Evolutionary conservation across 2,329 filamentous ascomycete species (phyloP).

Genomic region (Corynespora cassiicola): DNA sequence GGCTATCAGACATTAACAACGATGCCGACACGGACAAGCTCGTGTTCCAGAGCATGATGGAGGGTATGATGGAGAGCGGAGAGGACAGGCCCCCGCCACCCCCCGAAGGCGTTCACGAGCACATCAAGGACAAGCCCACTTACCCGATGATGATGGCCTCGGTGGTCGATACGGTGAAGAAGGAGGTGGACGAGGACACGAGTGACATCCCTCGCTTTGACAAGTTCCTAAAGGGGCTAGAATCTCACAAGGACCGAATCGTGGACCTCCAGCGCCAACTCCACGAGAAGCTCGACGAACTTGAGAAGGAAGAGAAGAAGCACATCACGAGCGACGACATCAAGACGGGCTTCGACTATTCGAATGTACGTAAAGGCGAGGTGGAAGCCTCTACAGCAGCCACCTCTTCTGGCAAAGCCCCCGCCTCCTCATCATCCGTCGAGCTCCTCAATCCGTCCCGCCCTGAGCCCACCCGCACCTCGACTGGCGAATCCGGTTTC

Average conservation of each 20-base stretch:
- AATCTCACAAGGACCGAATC: slow-evolving; percentile 79
- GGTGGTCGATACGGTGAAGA: slow-evolving; percentile 92
- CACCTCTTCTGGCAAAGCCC: slow-evolving; percentile 34
- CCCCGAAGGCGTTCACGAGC: slow-evolving; percentile 79
- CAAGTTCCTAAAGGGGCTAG: slow-evolving; percentile 80
- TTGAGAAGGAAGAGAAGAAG: slow-evolving; percentile 82
- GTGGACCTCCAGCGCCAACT: slow-evolving; percentile 78
- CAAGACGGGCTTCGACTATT: slow-evolving; percentile 89
- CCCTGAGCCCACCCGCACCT: slow-evolving; percentile 43
- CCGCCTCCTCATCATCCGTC: slow-evolving; percentile 47
- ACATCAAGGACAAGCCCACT: slow-evolving; percentile 76
- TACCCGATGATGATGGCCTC: slow-evolving; percentile 99
- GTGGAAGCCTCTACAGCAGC: slow-evolving; percentile 29
- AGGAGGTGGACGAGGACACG: slow-evolving; percentile 76
- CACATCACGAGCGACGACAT: slow-evolving; percentile 96
- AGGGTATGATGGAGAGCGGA: slow-evolving; percentile 67
- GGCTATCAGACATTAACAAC: slow-evolving; percentile 28
- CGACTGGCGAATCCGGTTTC: slow-evolving; percentile 60
- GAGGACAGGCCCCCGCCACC: slow-evolving; percentile 75
- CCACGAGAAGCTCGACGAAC: slow-evolving; percentile 73
- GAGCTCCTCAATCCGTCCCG: slow-evolving; percentile 78
- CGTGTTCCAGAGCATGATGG: slow-evolving; percentile 88
- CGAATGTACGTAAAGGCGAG: slow-evolving; percentile 65
- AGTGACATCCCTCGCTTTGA: slow-evolving; percentile 70
- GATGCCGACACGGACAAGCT: slow-evolving; percentile 68